Evolutionary conservation across 768 basidiomycete genomes (phyloP), one percentile per base, ranked within the genome.

Genomic region (Boletellus emodensis): DNA sequence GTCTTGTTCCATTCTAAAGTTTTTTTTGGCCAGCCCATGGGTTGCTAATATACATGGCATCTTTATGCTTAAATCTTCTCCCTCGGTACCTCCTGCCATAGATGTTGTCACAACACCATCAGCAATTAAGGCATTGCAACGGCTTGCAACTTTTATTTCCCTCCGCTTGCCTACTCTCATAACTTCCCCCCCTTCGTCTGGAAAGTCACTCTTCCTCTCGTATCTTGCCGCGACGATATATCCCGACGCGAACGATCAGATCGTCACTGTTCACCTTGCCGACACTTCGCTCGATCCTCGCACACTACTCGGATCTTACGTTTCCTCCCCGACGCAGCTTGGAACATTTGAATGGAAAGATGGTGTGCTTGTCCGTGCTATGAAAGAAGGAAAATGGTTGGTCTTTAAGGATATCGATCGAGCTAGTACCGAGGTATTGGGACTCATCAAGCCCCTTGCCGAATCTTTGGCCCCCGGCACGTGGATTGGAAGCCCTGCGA

Each of bases 341-440:
- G 95, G 95, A 6, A 83, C 82, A 2, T 99, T 99, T 59, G 91
- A 95, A 58, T 99, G 94, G 90, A 90, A 87, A 69, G 94, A 97
- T 55, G 96, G 96, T 6, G 85, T 94, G 0, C 75, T 99, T 33
- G 84, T 94, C 10, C 86, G 89, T 35, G 86, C 94, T 1, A 85
- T 98, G 79, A 78, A 82, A 37, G 85, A 90, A 60, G 96, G 96
- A 3, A 81, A 83, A 63, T 97, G 94, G 94, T 75, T 98, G 3
- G 83, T 98, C 10, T 79, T 99, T 40, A 85, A 96, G 63, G 92
- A 97, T 62, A 81, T 97, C 37, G 96, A 99, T 67, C 80, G 85
- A 41, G 95, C 86, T 15, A 90, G 90, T 55, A 84, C 75, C 52
- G 96, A 99, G 62, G 86, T 98, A 3, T 78, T 98, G 5, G 90